Evolutionary conservation across 192 early-diverging fungal species (phyloP), one percentile per base, ranked within the genome.

Genomic region (Backusella luteola): DNA sequence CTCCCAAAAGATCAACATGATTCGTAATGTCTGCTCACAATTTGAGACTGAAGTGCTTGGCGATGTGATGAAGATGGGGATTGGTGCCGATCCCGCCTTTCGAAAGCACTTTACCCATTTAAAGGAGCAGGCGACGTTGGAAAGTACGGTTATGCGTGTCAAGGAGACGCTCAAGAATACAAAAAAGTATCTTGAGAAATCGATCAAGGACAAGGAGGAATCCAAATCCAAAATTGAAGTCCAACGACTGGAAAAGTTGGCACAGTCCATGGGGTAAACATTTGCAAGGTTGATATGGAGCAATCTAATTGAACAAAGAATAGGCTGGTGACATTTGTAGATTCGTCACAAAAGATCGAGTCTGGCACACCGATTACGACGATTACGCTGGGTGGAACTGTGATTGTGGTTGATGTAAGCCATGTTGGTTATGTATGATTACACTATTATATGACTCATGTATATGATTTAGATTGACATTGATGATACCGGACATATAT

Each of bases 11-110:
- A 79, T 79, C 15, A 73, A 69, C 29, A 26, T 66, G 17, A 73
- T 83, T 19, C 78, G 82, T 32, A 66, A 76, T 3, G 68, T 79
- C n/a, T 83, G 82, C 44, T 79, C 78, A 3, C 82, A 83, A 38
- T 83, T 83, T 71, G 82, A 83, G 38, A 75, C 66, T 1, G 82
- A 83, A 66, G 82, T 83, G 0, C 67, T 77, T 26, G 75, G 78
- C 2, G 82, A 83, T 74, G 73, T 79, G 7, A 77, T 78, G 70
- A 81, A 81, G 44, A 77, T 81, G 46, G 77, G 81, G 2, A 34
- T 63, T 14, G 77, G 78, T 11, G 78, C 82, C 6, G 82, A 83
- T 71, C 75, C 78, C 15, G 73, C 76, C 11, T 79, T 83, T 72
- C 71, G 78, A 12, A 83, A 79, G 67, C 79, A 83, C 59, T 79